Evolutionary conservation across 108 stramenopile genomes (phyloP).

Genomic region (Stephanodiscus minutulus): DNA sequence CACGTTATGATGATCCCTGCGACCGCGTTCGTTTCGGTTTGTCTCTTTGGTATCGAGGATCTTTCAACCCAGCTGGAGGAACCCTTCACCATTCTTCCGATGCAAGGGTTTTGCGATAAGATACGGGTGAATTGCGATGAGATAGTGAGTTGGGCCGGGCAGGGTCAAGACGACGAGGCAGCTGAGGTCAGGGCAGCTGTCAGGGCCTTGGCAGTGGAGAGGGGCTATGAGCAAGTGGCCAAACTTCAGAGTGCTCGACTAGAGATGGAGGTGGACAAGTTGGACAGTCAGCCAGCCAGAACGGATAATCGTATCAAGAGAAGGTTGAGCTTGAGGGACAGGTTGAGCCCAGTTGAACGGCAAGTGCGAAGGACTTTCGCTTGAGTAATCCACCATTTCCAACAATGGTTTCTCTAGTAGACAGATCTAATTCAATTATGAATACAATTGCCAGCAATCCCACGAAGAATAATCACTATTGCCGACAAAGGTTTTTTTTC

Average conservation of each 20-base stretch:
- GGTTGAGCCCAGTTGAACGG: neutral
- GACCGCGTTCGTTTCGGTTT: conserved; percentile 52
- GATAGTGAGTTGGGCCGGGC: conserved; percentile 41
- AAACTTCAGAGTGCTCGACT: neutral
- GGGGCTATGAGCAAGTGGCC: neutral
- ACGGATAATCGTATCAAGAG: neutral
- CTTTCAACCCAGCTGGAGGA: conserved; percentile 76
- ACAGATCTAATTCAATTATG: neutral
- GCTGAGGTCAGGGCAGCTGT: neutral
- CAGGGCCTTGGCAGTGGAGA: neutral
- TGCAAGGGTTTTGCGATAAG: conserved; percentile 78
- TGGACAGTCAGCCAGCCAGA: no score
- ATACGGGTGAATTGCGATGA: conserved; percentile 48
- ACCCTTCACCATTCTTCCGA: conserved; percentile 80
- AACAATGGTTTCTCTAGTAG: neutral
- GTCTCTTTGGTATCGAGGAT: conserved; percentile 82
- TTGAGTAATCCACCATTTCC: neutral
- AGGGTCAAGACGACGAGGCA: conserved; percentile 14
- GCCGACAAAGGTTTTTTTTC: neutral
- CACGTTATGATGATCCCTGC: conserved; percentile 71
- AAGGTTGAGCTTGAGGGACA: neutral
- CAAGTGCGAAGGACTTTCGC: neutral
- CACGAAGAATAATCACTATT: no score
- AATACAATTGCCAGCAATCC: neutral
- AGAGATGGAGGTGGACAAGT: no score